These are phyloP conservation scores for Eragrostis tef DNA, from an alignment of 202 grass and related monocot species.

Conservation along the genomic window DNA sequence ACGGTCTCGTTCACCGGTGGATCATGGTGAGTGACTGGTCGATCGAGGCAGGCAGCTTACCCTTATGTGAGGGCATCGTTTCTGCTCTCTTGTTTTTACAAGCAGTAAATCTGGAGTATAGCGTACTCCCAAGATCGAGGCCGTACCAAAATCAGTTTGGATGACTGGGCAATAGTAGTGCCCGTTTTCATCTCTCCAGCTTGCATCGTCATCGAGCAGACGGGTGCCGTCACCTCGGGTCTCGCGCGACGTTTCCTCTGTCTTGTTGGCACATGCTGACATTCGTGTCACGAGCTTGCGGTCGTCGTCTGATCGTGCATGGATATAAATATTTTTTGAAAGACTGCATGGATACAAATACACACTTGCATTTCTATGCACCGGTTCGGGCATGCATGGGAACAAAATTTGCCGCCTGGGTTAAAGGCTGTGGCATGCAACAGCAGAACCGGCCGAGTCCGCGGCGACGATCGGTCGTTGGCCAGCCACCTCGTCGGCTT, in stretches of 20 bases:
- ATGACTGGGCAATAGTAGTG: not conserved
- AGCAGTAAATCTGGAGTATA: too few relatives aligned
- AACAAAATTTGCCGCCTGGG: not conserved
- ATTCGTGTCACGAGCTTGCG: constrained; percentile 17
- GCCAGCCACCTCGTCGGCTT: too few relatives aligned
- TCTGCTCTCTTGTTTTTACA: not conserved
- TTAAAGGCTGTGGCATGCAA: not conserved
- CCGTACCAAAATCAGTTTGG: constrained; percentile 25
- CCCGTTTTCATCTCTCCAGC: not conserved
- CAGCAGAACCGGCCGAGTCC: too few relatives aligned
- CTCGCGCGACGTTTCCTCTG: not conserved
- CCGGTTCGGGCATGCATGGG: too few relatives aligned
- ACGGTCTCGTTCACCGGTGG: not conserved
- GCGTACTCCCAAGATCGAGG: too few relatives aligned
- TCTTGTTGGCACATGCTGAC: not conserved
- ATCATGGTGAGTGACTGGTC: not conserved
- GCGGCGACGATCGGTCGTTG: too few relatives aligned
- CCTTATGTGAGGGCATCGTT: not conserved
- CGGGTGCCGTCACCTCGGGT: not conserved
- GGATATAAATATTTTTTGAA: not conserved
- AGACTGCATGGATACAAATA: not conserved
- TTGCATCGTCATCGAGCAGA: not conserved
- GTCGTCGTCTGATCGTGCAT: not conserved
- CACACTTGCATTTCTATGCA: too few relatives aligned
- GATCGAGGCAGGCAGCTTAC: not conserved